These are phyloP conservation scores for Colletotrichum aenigma DNA, from an alignment of 2,329 filamentous ascomycete species.

Conservation along the genomic window DNA sequence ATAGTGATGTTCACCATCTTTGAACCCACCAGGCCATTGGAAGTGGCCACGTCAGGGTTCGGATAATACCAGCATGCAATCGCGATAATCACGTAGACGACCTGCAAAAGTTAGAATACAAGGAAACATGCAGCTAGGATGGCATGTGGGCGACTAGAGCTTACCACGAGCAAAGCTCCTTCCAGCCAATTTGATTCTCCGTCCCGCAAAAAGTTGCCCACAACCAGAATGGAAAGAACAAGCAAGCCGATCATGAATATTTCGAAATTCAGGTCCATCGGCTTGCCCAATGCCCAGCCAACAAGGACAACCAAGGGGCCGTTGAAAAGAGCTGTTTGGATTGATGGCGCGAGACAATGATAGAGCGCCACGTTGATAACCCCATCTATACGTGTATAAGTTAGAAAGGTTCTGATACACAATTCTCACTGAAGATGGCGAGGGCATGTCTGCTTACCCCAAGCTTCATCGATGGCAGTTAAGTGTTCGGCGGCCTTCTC, in stretches of 20 bases:
- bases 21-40: slow-evolving; percentile 29
- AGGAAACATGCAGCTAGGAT: background rate
- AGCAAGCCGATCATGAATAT: slow-evolving; percentile 77
- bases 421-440: background rate
- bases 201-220: slow-evolving; percentile 77
- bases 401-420: background rate
- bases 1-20: slow-evolving; percentile 32
- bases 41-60: slow-evolving; percentile 41
- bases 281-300: slow-evolving; percentile 68
- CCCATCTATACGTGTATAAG: slow-evolving; percentile 42
- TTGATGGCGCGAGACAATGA: slow-evolving; percentile 74
- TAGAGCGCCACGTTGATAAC: slow-evolving; percentile 73
- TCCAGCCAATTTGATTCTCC: slow-evolving; percentile 79
- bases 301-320: slow-evolving; percentile 74
- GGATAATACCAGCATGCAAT: slow-evolving; percentile 51
- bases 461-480: slow-evolving; percentile 73
- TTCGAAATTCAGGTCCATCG: slow-evolving; percentile 75
- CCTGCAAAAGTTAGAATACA: slow-evolving; percentile 20
- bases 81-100: slow-evolving; percentile 48
- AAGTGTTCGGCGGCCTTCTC: slow-evolving; percentile 76
- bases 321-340: slow-evolving; percentile 79
- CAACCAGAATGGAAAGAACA: slow-evolving; percentile 75
- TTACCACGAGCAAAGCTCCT: slow-evolving; percentile 69
- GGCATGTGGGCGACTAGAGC: background rate
- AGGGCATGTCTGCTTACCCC: slow-evolving; percentile 37